A percentile compares a stretch with the other conserved stretches of the same genome.
phyloP scores from a whole-genome alignment of 1,284 basidiomycete genomes.

The Phenoliferia sp. region DNA sequence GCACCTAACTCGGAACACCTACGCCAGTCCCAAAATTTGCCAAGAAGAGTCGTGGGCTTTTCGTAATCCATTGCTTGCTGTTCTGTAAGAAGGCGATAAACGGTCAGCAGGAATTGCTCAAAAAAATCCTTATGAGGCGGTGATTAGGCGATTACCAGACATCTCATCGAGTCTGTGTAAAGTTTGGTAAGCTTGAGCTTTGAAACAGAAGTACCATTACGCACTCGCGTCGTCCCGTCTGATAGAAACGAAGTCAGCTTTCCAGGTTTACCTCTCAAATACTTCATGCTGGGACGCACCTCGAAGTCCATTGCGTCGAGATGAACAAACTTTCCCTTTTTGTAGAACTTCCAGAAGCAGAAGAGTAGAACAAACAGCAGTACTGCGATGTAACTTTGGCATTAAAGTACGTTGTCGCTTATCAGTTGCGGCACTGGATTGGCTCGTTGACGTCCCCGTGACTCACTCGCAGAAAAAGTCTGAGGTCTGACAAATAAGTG shows the following conservation, averaged over 20 bases:
- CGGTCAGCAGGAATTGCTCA: too few species aligned
- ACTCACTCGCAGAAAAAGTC: background rate
- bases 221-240: background rate
- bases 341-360: background rate
- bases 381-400: background rate
- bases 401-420: too few species aligned
- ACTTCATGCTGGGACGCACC: background rate
- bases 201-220: background rate
- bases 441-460: too few species aligned
- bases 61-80: background rate
- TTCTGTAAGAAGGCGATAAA: too few species aligned
- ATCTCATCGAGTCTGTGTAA: background rate
- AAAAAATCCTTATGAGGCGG: too few species aligned
- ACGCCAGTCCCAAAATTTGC: background rate
- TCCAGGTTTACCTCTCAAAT: background rate
- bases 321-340: background rate
- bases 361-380: background rate
- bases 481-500: background rate
- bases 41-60: background rate
- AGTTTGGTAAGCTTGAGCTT: background rate
- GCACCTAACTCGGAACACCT: background rate
- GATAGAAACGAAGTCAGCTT: background rate
- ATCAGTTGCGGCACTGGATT: too few species aligned
- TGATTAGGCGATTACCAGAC: too few species aligned
- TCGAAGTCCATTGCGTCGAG: background rate